Evolutionary conservation across 441 rosid species (phyloP), one percentile per base, ranked within the genome.

Genomic region (Populus tomentosa): DNA sequence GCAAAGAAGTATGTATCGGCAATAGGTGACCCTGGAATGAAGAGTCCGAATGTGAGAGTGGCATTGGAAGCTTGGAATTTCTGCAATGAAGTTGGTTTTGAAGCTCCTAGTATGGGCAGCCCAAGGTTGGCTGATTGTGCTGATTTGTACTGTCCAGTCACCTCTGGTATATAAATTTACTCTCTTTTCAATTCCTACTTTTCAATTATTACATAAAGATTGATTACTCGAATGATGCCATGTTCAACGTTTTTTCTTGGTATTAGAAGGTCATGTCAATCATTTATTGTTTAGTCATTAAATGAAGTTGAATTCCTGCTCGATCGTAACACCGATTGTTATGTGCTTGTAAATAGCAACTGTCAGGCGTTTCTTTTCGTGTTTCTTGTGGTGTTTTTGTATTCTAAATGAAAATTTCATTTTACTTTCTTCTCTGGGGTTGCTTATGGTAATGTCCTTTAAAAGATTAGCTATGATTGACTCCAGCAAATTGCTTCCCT

Each of bases 51-150:
- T 75, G 87, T 86, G 65, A 89, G 94, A 82, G 90, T 92, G 35
- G 92, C 83, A 10, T 80, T 88, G 20, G 91, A 90, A 86, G 92
- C 91, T 85, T 92, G 94, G 92, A 90, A 90, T 77, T 90, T 90
- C 82, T 90, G 92, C 79, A 92, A 92, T 81, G 95, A 92, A 82
- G 97, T 89, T 79, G 97, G 94, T 20, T 67, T 32, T 32, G 91
- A 92, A 82, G 92, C 89, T 82, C 92, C 92, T 13, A 20, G 79
- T 3, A 85, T 90, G 88, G 91, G 90, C 21, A 92, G 92, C 38
- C 97, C 94, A 70, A 85, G 92, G 76, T 65, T 84, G 38, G 94
- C 97, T 69, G 91, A 92, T 81, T 90, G 91, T 85, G 76, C 90
- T 46, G 89, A 92, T 82, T 83, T 89, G 74, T 61, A 35, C 79